These are phyloP conservation scores for Pistacia vera DNA, from an alignment of 345 rosid species.

Conservation along the genomic window DNA sequence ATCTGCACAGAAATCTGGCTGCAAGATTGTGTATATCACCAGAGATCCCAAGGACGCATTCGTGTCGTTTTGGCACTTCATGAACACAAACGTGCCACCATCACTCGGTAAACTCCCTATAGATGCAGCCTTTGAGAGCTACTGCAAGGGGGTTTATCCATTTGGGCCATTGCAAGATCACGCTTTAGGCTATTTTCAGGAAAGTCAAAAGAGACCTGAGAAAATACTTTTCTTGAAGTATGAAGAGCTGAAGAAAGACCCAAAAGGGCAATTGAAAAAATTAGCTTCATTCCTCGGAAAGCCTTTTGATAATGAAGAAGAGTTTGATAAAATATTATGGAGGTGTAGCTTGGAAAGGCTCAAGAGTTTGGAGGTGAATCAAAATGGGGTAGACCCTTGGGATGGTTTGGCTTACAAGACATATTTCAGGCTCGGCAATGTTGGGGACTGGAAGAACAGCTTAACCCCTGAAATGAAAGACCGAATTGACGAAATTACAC, in stretches of 20 bases:
- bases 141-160: background rate
- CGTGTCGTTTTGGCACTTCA: background rate
- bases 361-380: background rate
- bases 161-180: background rate
- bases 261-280: background rate
- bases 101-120: background rate
- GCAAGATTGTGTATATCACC: background rate
- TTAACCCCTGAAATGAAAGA: background rate
- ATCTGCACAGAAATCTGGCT: background rate
- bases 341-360: slow-evolving; percentile 10
- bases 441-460: background rate
- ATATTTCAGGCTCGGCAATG: background rate
- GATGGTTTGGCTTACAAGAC: background rate
- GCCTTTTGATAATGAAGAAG: background rate
- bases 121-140: background rate
- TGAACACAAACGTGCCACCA: background rate
- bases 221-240: background rate
- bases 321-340: background rate
- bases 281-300: background rate
- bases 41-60: background rate
- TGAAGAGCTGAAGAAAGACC: background rate
- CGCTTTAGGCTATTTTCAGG: background rate
- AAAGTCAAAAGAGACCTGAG: background rate
- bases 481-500: background rate
- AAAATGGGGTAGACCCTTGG: background rate